Conservation (phyloP, 2,329 filamentous ascomycete genomes). For the Trichophyton verrucosum region DNA sequence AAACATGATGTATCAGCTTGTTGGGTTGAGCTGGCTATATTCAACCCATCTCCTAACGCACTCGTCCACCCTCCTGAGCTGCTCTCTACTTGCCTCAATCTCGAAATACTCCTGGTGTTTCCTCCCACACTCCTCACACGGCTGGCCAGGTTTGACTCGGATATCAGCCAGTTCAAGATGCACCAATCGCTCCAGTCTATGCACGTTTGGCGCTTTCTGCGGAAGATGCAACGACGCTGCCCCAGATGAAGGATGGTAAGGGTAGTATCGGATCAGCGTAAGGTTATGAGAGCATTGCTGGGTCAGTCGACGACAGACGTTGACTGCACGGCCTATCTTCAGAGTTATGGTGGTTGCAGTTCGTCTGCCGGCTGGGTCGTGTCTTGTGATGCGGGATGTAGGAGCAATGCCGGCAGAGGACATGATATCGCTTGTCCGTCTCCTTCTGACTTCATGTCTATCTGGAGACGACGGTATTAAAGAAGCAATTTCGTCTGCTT, state of each 20-base stretch:
- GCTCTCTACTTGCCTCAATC: constrained; percentile 60
- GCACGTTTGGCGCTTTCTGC: constrained; percentile 57
- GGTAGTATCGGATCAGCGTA: constrained; percentile 82
- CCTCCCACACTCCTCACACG: constrained; percentile 66
- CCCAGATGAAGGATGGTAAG: constrained; percentile 49
- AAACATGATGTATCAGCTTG: not conserved
- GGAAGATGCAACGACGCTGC: constrained; percentile 9
- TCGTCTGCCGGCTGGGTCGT: constrained; percentile 14
- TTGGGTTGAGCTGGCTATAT: constrained; percentile 53
- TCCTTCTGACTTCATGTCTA: constrained; percentile 23
- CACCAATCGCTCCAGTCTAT: constrained; percentile 78
- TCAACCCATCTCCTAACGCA: constrained; percentile 73
- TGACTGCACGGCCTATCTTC: constrained; percentile 57
- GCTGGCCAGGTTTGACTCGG: constrained; percentile 44
- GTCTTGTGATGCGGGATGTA: constrained; percentile 1
- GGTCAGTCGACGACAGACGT: constrained; percentile 78
- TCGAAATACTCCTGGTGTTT: constrained; percentile 95
- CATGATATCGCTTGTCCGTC: constrained; percentile 27
- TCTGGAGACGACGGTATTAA: constrained; percentile 38
- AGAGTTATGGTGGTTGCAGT: constrained; percentile 49
- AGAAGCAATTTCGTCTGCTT: constrained; percentile 44
- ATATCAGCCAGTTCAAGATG: constrained; percentile 68
- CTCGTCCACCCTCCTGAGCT: constrained; percentile 56
- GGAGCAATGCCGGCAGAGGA: constrained; percentile 24
- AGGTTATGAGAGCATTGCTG: constrained; percentile 84